These are phyloP conservation scores for Hypoxylon sp. DNA, from an alignment of 2,329 filamentous ascomycete species.

Conservation along the genomic window DNA sequence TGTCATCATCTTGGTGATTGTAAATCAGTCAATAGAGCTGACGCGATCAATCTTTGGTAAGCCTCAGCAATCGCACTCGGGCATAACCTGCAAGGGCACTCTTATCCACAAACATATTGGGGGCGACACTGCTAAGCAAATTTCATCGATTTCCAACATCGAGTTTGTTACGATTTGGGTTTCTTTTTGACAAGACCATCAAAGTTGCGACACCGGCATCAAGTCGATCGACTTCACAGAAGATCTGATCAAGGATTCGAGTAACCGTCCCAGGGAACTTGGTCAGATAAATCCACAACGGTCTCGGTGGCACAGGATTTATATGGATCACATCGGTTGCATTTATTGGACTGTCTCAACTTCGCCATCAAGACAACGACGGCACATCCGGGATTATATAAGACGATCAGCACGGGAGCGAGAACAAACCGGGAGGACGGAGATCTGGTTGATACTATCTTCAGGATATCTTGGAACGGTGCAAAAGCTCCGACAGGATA, in stretches of 20 bases:
- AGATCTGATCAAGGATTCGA: conserved; percentile 43
- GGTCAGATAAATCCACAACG: conserved; percentile 23
- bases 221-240: conserved; percentile 38
- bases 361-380: conserved; percentile 31
- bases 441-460: conserved; percentile 32
- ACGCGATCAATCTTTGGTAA: conserved; percentile 21
- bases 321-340: conserved; percentile 45
- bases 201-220: conserved; percentile 21
- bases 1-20: conserved; percentile 35
- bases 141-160: background rate
- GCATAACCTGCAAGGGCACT: conserved; percentile 14
- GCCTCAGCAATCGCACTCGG: background rate
- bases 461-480: conserved; percentile 39
- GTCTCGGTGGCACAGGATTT: conserved; percentile 25
- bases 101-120: conserved; percentile 7
- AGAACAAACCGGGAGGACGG: conserved; percentile 24
- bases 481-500: conserved; percentile 42
- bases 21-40: conserved; percentile 30
- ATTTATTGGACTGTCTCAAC: conserved; percentile 43
- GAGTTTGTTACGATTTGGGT: background rate
- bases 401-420: conserved; percentile 18
- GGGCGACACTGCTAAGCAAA: background rate
- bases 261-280: conserved; percentile 25
- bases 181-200: conserved; percentile 5
- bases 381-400: conserved; percentile 16